These are phyloP conservation scores for Candida sithepensis DNA, from an alignment of 805 yeast species.

Conservation along the genomic window DNA sequence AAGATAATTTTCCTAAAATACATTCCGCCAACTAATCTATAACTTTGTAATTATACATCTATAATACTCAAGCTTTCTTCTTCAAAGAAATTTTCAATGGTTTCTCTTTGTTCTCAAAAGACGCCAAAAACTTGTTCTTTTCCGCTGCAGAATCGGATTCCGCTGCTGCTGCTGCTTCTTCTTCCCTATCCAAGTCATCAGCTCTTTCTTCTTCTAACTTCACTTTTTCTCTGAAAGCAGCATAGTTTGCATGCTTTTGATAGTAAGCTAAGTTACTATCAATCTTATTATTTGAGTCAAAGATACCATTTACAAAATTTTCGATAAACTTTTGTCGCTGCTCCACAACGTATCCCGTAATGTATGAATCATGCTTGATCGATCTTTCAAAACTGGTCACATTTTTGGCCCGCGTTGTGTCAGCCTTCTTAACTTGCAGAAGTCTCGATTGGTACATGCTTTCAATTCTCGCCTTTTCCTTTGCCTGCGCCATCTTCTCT, in stretches of 20 bases:
- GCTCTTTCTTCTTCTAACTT: slow-evolving; percentile 39
- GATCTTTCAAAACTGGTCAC: slow-evolving; percentile 32
- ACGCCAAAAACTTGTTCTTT: slow-evolving; percentile 13
- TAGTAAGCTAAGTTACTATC: slow-evolving; percentile 35
- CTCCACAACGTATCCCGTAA: slow-evolving; percentile 14
- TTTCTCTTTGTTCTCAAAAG: slow-evolving; percentile 14
- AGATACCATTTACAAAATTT: slow-evolving; percentile 27
- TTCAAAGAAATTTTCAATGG: slow-evolving; percentile 23
- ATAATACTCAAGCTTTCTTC: slow-evolving; percentile 6
- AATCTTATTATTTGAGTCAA: slow-evolving; percentile 27
- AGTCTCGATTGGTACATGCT: slow-evolving; percentile 11
- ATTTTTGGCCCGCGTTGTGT: slow-evolving; percentile 28
- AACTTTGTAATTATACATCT: no score
- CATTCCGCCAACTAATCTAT: no score
- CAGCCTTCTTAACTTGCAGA: slow-evolving; percentile 21
- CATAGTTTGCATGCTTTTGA: slow-evolving; percentile 41
- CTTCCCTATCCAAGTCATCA: slow-evolving; percentile 39
- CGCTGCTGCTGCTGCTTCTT: slow-evolving; percentile 27
- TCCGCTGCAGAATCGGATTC: slow-evolving; percentile 10
- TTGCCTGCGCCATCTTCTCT: slow-evolving; percentile 18
- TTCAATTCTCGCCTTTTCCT: slow-evolving; percentile 19
- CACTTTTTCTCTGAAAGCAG: slow-evolving; percentile 35
- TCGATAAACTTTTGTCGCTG: slow-evolving; percentile 24
- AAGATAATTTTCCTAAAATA: no score
- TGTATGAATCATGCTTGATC: slow-evolving; percentile 27